Evolutionary conservation across 116 monocot species (phyloP).

Genomic region (Iris pallida): DNA sequence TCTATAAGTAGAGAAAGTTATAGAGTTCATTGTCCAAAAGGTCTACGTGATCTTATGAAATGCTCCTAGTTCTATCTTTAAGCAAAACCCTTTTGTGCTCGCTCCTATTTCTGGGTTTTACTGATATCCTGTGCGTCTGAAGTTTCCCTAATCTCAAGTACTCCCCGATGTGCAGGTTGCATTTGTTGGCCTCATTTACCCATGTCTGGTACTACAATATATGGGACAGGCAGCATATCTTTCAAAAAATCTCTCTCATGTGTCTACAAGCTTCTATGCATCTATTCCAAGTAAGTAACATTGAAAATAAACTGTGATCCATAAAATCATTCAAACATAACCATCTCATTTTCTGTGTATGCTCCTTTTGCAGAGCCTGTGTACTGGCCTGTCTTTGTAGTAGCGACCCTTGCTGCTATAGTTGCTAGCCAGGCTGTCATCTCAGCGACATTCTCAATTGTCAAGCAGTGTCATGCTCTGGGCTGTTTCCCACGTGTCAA

Average conservation of each 20-base stretch:
- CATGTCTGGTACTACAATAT: constrained; percentile 50
- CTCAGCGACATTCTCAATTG: constrained; percentile 54
- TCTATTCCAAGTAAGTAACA: constrained; percentile 44
- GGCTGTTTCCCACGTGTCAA: constrained; percentile 58
- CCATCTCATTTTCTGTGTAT: not conserved
- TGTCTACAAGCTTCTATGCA: constrained; percentile 26
- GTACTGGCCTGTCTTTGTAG: constrained; percentile 53
- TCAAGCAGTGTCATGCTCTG: constrained; percentile 46
- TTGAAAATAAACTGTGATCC: not conserved
- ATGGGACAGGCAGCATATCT: constrained; percentile 67
- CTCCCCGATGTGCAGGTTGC: constrained; percentile 27
- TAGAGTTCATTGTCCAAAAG: too few relatives aligned
- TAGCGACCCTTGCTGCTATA: constrained; percentile 44
- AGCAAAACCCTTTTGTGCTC: too few relatives aligned
- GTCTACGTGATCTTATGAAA: too few relatives aligned
- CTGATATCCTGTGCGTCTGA: too few relatives aligned
- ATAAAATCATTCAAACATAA: not conserved
- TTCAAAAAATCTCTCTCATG: constrained; percentile 26
- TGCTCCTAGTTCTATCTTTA: too few relatives aligned
- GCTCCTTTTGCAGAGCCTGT: constrained; percentile 23
- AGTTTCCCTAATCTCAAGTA: too few relatives aligned
- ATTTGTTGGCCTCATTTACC: constrained; percentile 39
- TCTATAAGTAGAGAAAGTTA: too few relatives aligned
- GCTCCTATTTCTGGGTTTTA: too few relatives aligned
- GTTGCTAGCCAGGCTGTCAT: constrained; percentile 58